Base-by-base conservation (phyloP, 2,329 filamentous ascomycete species). In the Orbilia javanica region DNA sequence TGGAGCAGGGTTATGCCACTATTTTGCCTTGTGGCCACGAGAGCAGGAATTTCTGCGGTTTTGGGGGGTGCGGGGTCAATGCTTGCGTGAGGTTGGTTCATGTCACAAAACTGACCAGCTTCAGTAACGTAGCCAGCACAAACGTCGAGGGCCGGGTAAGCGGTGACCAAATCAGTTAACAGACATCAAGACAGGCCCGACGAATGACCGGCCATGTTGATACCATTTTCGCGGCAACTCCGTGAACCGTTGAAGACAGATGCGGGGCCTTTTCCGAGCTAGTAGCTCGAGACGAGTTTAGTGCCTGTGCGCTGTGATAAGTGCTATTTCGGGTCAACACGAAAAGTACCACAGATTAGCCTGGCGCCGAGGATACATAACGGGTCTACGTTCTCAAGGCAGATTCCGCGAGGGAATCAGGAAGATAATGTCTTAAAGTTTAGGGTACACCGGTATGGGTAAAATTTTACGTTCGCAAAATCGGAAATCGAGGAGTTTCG, bases 51-150 rank as follows among this genome's bases (percentile, higher is more conserved):
- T 73, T 66, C 69, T 66, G 27, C 42, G 55, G 48, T 63, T 71
- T 44, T 50, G 46, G 22, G 57, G 46, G 10, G 57, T 73, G 60
- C 60, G 60, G 60, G 69, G 69, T 65, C 64, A 66, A 53, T 73
- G 60, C 29, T 60, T 55, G 15, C 20, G 31, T 63, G 48, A 73
- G 18, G 42, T 18, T 18, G 36, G 57, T 22, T 57, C 52, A 22
- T 57, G 52, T 60, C 55, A 60, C 34, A 39, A 60, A 27, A 39
- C 34, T 39, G 55, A 22, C 31, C n/a, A 31, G 52, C 29, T 57
- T 57, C 55, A 60, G 53, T 3, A 39, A 3, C 34, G 53, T 3
- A 39, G 4, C 34, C n/a, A 11, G 11, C 34, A 22, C 53, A 27
- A 20, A 11, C 7, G 29, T 57, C 7, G 18, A 22, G 31, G 13